These are phyloP conservation scores for Tuber borchii DNA, from an alignment of 495 filamentous ascomycete genomes.

Conservation along the genomic window DNA sequence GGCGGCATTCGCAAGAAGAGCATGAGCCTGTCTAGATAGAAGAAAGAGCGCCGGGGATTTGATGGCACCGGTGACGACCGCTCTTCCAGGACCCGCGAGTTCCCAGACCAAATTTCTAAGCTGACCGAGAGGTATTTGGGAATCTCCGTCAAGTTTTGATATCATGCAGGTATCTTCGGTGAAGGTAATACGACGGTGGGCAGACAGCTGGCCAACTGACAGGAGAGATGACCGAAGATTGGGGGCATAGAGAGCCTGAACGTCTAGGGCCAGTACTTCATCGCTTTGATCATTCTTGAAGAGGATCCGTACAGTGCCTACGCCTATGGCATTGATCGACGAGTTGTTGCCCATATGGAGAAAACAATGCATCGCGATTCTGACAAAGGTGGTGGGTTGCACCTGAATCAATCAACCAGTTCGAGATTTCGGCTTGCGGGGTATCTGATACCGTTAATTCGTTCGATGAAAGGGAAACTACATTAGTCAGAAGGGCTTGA, in stretches of 20 bases:
- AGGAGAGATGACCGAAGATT: neutral
- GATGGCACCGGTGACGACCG: no score
- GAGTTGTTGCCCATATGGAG: neutral
- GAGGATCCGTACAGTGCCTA: neutral
- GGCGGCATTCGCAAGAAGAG: no score
- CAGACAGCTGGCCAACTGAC: constrained; percentile 1
- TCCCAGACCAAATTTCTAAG: neutral
- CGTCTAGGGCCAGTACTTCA: neutral
- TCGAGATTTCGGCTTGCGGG: neutral
- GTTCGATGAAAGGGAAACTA: neutral
- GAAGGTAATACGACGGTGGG: neutral
- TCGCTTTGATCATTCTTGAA: neutral
- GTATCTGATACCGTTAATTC: neutral
- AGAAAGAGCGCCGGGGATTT: no score
- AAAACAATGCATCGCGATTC: neutral
- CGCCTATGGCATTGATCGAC: neutral
- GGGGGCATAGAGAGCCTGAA: constrained; percentile 6
- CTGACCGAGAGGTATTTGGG: neutral
- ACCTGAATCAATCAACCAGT: constrained; percentile 17
- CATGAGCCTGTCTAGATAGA: no score
- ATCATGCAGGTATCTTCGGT: neutral
- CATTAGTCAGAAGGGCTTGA: neutral
- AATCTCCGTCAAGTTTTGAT: neutral
- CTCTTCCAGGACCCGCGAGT: neutral
- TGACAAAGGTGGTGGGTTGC: constrained; percentile 7